Base-by-base conservation (phyloP, 345 rosid species). In the Erysimum cheiranthoides region DNA sequence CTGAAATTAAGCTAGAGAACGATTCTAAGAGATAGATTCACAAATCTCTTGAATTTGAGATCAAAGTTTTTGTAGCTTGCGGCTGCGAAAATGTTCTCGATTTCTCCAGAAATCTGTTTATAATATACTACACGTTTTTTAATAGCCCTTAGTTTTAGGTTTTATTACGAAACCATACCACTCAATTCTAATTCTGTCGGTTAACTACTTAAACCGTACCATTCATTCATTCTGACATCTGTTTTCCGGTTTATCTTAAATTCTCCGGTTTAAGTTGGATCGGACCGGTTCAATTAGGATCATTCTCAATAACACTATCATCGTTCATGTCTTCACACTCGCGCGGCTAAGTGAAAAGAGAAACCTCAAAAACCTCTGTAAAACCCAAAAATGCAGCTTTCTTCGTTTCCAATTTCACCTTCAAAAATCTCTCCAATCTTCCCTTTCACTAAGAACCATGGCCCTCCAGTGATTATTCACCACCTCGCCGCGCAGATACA, bases 371-470 rank as follows among this genome's bases (percentile, higher is more conserved):
- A 73, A 43, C 78, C 71, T 65, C 39, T 4, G 21, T 57, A 42
- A 73, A 73, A 65, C 71, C 71, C 28, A 39, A 54, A 68, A 53
- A 78, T 78, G 81, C 81, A 78, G 47, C 56, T 78, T 34, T 66
- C 69, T 34, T 66, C 73, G 11, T 35, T 65, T 39, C 68, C 62
- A 14, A 38, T 71, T n/a, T 64, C 68, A 3, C 58, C 73, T 2
- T 27, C 57, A 18, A 77, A 64, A 10, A 4, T 70, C 34, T 74
- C 73, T 8, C 61, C 62, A 8, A 39, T 68, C 56, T 71, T 57
- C 76, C 77, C 77, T 25, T 60, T 66, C 9, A 5, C 46, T 45
- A 70, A 47, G 9, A 46, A 14, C 47, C 73, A 51, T 43, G 42
- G 56, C 51, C 68, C 73, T 21, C 76, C 80, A 5, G 10, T 16